Base-by-base conservation (phyloP, 345 rosid species). In the Pseudoturritis turrita region DNA sequence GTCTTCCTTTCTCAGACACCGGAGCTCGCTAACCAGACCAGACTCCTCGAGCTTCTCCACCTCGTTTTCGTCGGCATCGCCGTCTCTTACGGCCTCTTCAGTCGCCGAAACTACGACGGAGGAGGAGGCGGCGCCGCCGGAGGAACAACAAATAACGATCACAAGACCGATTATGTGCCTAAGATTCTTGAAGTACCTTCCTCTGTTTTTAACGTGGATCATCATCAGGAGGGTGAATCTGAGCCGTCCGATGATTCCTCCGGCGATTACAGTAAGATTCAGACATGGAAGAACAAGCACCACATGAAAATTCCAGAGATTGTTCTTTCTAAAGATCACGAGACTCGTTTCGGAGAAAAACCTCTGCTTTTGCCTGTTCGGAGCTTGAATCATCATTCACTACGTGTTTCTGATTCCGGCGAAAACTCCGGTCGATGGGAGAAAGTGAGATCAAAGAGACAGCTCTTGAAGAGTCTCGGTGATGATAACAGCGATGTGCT, bases 1-100 rank as follows among this genome's bases (percentile, higher is more conserved):
- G 73, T 86, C 58, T 86, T 92, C 70, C 89, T 92, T 43, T 82
- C 97, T 22, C 96, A 90, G 40, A 82, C 97, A 35, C 98, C 97
- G 10, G 98, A 91, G 65, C 89, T 88, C 75, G 80, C 91, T 76
- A 84, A 83, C 81, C 92, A 89, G 76, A 81, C 86, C 33, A 70
- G 82, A 73, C 44, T 73, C 90, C 76, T 84, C 85, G 99, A 92
- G 84, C 86, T 96, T 77, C 91, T 96, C 37, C 99, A 92, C 82
- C 88, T 96, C 9, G 29, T 96, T 56, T 79, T 96, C 29, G 97
- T 96, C 60, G 99, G 99, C 7, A 88, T 96, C 65, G 99, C 97
- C 18, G 92, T 96, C 74, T 92, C 99, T n/a, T 96, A 90, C 68
- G 99, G 99, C 37, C 89, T 92, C 12, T 92, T 96, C 73, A 90